A percentile compares a stretch with the other conserved stretches of the same genome.
phyloP scores from a whole-genome alignment of 225 moss, liverwort and hornwort genomes.

The Polytrichum formosum region DNA sequence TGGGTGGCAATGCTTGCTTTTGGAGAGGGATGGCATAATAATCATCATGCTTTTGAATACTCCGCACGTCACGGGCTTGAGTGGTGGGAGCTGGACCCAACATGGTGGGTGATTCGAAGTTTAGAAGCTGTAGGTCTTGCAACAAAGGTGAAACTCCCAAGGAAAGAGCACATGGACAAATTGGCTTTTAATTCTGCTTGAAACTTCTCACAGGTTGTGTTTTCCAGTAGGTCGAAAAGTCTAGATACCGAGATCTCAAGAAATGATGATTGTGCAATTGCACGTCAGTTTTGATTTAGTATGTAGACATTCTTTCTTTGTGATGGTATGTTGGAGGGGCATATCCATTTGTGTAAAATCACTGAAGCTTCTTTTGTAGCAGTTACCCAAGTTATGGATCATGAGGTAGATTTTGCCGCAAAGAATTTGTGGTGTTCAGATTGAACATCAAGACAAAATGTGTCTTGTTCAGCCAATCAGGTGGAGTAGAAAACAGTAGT shows the following conservation, averaged over 20 bases:
- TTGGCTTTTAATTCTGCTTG: slow-evolving; percentile 13
- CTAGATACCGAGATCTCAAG: neutral
- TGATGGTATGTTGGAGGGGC: slow-evolving; percentile 1
- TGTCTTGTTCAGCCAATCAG: no score
- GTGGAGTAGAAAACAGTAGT: no score
- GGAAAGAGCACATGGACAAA: slow-evolving; percentile 36
- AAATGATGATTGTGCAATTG: neutral
- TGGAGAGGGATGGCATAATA: slow-evolving; percentile 77
- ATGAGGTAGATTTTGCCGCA: no score
- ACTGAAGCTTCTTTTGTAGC: no score
- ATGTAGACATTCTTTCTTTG: slow-evolving; percentile 7
- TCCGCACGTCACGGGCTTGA: slow-evolving; percentile 69
- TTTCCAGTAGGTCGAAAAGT: neutral
- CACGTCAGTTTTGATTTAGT: slow-evolving; percentile 3
- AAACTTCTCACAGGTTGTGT: neutral
- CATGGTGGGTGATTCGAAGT: slow-evolving; percentile 51
- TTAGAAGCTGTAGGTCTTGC: slow-evolving; percentile 53
- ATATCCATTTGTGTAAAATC: no score
- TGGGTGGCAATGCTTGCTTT: slow-evolving; percentile 72
- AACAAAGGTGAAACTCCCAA: slow-evolving; percentile 60
- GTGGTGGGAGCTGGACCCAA: slow-evolving; percentile 76
- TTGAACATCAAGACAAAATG: no score
- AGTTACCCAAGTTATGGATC: neutral
- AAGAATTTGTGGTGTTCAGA: no score
- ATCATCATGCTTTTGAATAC: slow-evolving; percentile 72